Evolutionary conservation across 768 basidiomycete genomes (phyloP).

Genomic region (Phlegmacium glaucopus): DNA sequence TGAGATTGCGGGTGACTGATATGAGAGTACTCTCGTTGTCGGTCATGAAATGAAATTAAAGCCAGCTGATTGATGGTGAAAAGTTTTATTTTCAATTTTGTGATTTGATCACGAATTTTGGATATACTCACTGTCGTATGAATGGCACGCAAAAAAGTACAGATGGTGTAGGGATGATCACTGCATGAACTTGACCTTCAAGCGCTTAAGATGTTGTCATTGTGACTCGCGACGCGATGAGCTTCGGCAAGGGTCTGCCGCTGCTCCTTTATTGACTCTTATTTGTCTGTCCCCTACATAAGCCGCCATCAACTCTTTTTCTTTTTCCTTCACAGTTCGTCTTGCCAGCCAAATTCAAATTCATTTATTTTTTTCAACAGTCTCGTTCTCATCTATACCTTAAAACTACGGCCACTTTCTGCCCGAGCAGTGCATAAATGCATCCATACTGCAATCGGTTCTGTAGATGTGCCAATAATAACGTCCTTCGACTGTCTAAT

Average conservation of each 20-base stretch:
- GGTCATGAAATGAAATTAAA: not conserved
- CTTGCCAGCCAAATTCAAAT: not conserved
- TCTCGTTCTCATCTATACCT: constrained; percentile 7
- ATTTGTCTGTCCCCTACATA: too few species aligned
- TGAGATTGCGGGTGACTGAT: constrained; percentile 47
- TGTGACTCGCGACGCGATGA: too few species aligned
- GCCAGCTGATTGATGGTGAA: not conserved
- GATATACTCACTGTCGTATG: constrained; percentile 2
- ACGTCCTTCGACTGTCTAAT: constrained; percentile 51
- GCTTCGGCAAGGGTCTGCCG: too few species aligned
- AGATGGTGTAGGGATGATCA: not conserved
- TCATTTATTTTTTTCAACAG: not conserved
- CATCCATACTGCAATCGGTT: constrained; percentile 71
- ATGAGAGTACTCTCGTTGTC: constrained; percentile 32
- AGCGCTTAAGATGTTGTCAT: too few species aligned
- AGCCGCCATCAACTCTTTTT: too few species aligned
- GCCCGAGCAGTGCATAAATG: constrained; percentile 65
- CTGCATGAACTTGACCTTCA: too few species aligned
- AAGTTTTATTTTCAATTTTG: not conserved
- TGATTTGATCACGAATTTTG: constrained; percentile 10
- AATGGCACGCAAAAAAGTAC: not conserved
- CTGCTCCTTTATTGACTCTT: too few species aligned
- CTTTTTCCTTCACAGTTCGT: too few species aligned
- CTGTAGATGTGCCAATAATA: constrained; percentile 72
- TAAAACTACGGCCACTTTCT: constrained; percentile 57